phyloP scores from a whole-genome alignment of 345 rosid genomes.

The Pseudoturritis turrita region DNA sequence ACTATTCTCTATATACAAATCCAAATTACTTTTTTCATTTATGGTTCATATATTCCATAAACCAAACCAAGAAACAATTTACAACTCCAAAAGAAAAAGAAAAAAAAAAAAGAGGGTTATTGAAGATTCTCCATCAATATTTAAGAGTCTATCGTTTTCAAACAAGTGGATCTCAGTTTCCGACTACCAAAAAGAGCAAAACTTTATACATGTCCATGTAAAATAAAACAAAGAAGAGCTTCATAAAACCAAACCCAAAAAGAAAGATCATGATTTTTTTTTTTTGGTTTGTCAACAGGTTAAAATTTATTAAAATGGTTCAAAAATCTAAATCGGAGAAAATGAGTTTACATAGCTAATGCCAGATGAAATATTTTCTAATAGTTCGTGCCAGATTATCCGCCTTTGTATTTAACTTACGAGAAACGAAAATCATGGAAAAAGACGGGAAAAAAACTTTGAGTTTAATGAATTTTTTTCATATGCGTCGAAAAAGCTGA shows the following conservation, averaged over 20 bases:
- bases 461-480: no score
- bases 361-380: no score
- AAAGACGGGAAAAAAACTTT: no score
- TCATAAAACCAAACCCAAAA: constrained; percentile 2
- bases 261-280: no score
- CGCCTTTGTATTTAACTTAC: no score
- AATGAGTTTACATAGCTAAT: no score
- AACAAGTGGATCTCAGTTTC: constrained; percentile 19
- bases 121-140: not conserved
- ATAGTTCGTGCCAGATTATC: no score
- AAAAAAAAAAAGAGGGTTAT: not conserved
- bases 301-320: no score
- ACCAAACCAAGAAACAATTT: constrained; percentile 1
- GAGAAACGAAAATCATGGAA: no score
- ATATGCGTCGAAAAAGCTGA: no score
- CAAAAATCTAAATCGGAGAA: no score
- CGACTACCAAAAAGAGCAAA: not conserved
- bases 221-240: not conserved
- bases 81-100: not conserved
- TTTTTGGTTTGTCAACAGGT: no score
- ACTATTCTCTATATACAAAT: not conserved
- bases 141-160: constrained; percentile 4
- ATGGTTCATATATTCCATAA: constrained; percentile 1
- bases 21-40: not conserved
- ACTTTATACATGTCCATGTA: constrained; percentile 17